Conservation (phyloP, 352 stramenopile species). For the Phytopythium boreale region DNA sequence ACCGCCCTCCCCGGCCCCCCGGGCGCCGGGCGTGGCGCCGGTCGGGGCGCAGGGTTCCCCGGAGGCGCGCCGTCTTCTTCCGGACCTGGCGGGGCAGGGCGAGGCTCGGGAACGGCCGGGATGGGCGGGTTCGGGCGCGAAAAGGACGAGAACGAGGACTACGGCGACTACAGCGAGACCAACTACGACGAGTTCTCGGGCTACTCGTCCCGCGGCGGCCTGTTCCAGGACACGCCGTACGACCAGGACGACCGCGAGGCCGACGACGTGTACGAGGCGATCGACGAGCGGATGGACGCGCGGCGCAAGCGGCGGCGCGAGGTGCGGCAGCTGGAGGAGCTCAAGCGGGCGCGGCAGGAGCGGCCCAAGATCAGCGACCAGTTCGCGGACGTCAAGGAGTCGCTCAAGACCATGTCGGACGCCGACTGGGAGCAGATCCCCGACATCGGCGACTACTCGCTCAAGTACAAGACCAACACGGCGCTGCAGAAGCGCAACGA, state of each 20-base stretch:
- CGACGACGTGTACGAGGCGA: slow-evolving; percentile 93
- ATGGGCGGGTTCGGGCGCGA: slow-evolving; percentile 83
- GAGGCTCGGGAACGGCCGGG: slow-evolving; percentile 74
- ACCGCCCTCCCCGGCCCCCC: slow-evolving; percentile 44
- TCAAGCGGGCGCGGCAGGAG: slow-evolving; percentile 86
- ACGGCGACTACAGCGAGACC: slow-evolving; percentile 88
- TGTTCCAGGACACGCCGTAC: slow-evolving; percentile 93
- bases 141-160: slow-evolving; percentile 86
- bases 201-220: slow-evolving; percentile 68
- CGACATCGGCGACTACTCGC: slow-evolving; percentile 95
- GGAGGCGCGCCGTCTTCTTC: slow-evolving; percentile 10
- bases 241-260: slow-evolving; percentile 97
- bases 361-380: slow-evolving; percentile 95
- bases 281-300: slow-evolving; percentile 96
- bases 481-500: slow-evolving; percentile 93
- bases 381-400: slow-evolving; percentile 97
- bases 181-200: slow-evolving; percentile 92
- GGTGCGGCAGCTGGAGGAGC: slow-evolving; percentile 74
- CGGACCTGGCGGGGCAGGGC: slow-evolving; percentile 34
- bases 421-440: slow-evolving; percentile 96
- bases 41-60: slow-evolving; percentile 15
- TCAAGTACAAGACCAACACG: slow-evolving; percentile 89
- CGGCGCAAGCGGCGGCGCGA: slow-evolving; percentile 88
- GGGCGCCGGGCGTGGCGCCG: slow-evolving; percentile 74
- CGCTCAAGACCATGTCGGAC: slow-evolving; percentile 89